phyloP scores from a whole-genome alignment of 1,284 basidiomycete genomes.

The Crucibulum parvulum region DNA sequence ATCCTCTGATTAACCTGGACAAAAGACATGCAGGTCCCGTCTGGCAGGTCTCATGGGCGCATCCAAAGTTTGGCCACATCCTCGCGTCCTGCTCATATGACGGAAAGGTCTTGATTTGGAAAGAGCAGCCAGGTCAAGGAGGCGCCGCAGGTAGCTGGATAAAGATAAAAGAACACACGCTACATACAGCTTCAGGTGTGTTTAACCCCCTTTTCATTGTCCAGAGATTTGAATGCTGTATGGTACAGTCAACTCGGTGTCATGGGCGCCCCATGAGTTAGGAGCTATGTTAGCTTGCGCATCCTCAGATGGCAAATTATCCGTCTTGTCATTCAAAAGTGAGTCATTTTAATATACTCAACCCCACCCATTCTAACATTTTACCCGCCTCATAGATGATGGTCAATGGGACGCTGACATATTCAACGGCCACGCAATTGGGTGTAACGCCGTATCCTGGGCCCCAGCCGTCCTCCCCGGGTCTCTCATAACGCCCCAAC shows the following conservation, averaged over 20 bases:
- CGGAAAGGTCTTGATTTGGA: conserved; percentile 99
- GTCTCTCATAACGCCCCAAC: conserved; percentile 76
- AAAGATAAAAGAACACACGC: conserved; percentile 95
- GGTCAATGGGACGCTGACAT: conserved; percentile 96
- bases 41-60: conserved; percentile 99
- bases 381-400: conserved; percentile 82
- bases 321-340: conserved; percentile 98
- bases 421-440: conserved; percentile 95
- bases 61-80: conserved; percentile 96
- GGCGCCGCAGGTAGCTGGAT: conserved; percentile 76
- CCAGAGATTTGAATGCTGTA: neutral
- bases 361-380: neutral
- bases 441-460: conserved; percentile 98
- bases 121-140: conserved; percentile 76
- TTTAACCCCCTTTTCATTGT: neutral
- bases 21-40: conserved; percentile 91
- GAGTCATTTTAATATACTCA: conserved; percentile 29
- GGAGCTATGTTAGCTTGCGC: conserved; percentile 98
- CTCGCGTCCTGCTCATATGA: conserved; percentile 98
- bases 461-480: conserved; percentile 91
- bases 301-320: conserved; percentile 98
- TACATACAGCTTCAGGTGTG: conserved; percentile 92
- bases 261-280: conserved; percentile 98
- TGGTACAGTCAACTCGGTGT: conserved; percentile 89
- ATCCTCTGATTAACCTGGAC: too few species aligned